Conservation (phyloP, 192 early-diverging fungal genomes). For the Chytriomyces sp. region DNA sequence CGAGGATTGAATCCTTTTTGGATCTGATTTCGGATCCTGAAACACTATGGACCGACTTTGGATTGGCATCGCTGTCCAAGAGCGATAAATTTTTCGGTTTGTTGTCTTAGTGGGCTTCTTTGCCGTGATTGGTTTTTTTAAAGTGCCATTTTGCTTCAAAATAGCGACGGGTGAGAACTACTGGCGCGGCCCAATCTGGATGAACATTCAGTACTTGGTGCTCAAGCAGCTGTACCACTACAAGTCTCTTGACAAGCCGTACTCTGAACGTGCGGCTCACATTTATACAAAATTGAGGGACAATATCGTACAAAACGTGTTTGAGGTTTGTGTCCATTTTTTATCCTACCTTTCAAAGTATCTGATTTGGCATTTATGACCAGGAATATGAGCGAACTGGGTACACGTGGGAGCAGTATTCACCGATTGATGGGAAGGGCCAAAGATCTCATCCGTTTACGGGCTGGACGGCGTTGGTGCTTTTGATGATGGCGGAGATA, state of each 20-base stretch:
- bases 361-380: conserved; percentile 43
- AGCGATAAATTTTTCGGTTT: conserved; percentile 34
- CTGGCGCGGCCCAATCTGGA: conserved; percentile 94
- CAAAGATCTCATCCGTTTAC: conserved; percentile 91
- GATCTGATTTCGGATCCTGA: conserved; percentile 77
- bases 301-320: conserved; percentile 81
- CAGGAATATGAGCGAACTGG: conserved; percentile 77
- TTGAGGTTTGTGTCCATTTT: conserved; percentile 51
- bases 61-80: conserved; percentile 48
- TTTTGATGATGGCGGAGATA: conserved; percentile 84
- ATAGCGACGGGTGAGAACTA: conserved; percentile 85
- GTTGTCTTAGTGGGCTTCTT: neutral
- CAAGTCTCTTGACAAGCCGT: conserved; percentile 56
- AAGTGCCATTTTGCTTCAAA: neutral
- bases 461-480: conserved; percentile 87
- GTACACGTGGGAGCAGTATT: conserved; percentile 95
- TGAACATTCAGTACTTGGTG: conserved; percentile 88
- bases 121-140: too few species aligned
- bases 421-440: conserved; percentile 72
- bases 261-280: conserved; percentile 55
- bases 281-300: conserved; percentile 77
- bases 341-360: conserved; percentile 14
- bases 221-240: conserved; percentile 63
- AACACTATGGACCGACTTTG: conserved; percentile 82
- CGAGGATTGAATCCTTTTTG: conserved; percentile 33